Base-by-base conservation (phyloP, 768 basidiomycete genomes). In the Mycena rebaudengoi region DNA sequence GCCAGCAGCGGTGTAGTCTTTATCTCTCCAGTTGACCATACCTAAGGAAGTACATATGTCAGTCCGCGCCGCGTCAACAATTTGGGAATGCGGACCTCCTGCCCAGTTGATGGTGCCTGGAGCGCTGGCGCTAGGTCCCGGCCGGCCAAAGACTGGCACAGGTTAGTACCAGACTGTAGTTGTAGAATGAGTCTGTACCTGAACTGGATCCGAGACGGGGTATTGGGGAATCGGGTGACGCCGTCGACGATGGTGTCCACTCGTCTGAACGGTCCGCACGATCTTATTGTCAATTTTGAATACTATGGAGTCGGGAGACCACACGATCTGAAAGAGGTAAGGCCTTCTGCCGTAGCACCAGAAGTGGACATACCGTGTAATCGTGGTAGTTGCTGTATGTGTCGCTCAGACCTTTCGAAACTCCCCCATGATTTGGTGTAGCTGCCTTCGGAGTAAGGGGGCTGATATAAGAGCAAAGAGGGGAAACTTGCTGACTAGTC, bases 171-270 rank as follows among this genome's bases (percentile, higher is more conserved):
- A n/a, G 14, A 46, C 39, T 33, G 20, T n/a, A n/a, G 29, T 23
- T 43, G n/a, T 25, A 40, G n/a, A 26, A 45, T 13, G 28, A 40
- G 23, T 16, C 5, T 80, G 23, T 74, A 90, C 91, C 90, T 91
- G 59, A 95, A 75, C 74, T 95, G 91, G 40, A 95, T 83, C 43
- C 91, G 87, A 28, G 91, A 85, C 4, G 94, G 93, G 3, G 93
- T 94, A 62, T 77, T 85, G 6, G 94, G 94, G 75, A 88, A 95
- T 57, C 86, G 77, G 61, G 76, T 80, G 40, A 89, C 78, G 44
- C 89, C 88, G 13, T 80, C 81, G 30, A 78, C 82, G 43, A 88
- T 62, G 13, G 84, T 83, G 65, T 91, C 88, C 3, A 83, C 73
- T 64, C 85, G 86, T 28, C 85, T 79, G 56, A n/a, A 95, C 71